phyloP scores from a whole-genome alignment of 2,329 filamentous ascomycete genomes.

The Immersiporthe knoxdaviesiana region DNA sequence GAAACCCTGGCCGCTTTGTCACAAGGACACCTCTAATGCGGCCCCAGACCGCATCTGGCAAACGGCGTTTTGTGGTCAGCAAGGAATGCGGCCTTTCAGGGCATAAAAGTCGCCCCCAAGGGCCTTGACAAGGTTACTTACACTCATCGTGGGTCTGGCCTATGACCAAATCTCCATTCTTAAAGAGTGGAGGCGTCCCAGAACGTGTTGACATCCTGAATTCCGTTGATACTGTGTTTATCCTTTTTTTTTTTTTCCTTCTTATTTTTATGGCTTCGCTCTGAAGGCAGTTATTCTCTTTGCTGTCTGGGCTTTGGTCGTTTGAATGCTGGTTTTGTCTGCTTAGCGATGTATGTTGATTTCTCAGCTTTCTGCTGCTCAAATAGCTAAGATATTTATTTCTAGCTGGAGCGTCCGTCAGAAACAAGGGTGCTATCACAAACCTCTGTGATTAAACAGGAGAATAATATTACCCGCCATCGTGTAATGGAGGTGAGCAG shows the following conservation, averaged over 20 bases:
- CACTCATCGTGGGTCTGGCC: neutral
- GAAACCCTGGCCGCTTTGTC: neutral
- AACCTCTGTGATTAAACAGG: neutral
- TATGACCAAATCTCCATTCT: neutral
- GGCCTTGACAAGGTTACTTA: too few relatives aligned
- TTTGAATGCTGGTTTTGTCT: too few relatives aligned
- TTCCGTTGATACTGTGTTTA: neutral
- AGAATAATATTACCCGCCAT: neutral
- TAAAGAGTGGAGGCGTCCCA: neutral
- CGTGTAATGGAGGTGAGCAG: too few relatives aligned
- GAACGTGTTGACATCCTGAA: neutral
- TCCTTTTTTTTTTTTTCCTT: too few relatives aligned
- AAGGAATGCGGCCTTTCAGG: neutral
- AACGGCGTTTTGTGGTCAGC: neutral
- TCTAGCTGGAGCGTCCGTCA: neutral
- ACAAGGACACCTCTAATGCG: neutral
- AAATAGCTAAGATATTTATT: too few relatives aligned
- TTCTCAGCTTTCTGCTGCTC: too few relatives aligned
- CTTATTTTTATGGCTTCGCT: neutral
- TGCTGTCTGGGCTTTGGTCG: too few relatives aligned
- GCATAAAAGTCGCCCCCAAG: too few relatives aligned
- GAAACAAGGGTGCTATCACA: neutral
- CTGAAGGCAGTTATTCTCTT: neutral
- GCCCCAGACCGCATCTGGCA: neutral
- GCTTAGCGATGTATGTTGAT: too few relatives aligned